Base-by-base conservation (phyloP, 345 rosid species). In the Camelina hispida region DNA sequence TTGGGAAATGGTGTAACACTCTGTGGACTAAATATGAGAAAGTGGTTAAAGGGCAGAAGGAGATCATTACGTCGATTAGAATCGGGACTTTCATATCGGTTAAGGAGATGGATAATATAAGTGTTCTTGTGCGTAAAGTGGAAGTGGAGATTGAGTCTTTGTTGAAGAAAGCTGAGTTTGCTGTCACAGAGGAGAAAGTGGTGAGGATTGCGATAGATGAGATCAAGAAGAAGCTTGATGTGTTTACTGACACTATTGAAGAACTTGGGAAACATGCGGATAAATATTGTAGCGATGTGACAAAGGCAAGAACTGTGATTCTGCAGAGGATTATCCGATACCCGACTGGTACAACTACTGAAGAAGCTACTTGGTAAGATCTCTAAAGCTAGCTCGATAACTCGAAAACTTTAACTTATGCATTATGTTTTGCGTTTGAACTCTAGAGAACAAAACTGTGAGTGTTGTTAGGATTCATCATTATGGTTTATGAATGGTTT, bases 1-100 rank as follows among this genome's bases (percentile, higher is more conserved):
- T 87, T 25, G 96, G 98, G 11, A 90, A 85, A 74, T 94, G 98
- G 98, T 87, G 95, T 17, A 70, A 84, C 74, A 28, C 81, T 12
- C 84, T 90, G 6, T 90, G 93, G 97, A 83, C 72, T 4, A 66
- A 82, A 1, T 88, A 88, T 71, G 89, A 84, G 78, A 87, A 76
- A 20, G 90, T 69, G 4, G 51, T 87, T 44, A 87, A 76, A 80
- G 89, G 84, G 14, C 87, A 87, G 77, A 84, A 78, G 80, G 88
- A 68, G 79, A 55, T 95, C 10, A 64, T 85, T 5, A 79, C 68
- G 18, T 67, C 89, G 25, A 71, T 90, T 75, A 79, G 77, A 57
- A 74, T 87, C 10, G 82, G 86, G 51, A 81, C 96, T 68, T 79
- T 18, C 8, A 32, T 92, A 66, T 80, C 82, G 38, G 79, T 95